Conservation (phyloP, 148 eudicot genomes). For the Fallopia convolvulus region DNA sequence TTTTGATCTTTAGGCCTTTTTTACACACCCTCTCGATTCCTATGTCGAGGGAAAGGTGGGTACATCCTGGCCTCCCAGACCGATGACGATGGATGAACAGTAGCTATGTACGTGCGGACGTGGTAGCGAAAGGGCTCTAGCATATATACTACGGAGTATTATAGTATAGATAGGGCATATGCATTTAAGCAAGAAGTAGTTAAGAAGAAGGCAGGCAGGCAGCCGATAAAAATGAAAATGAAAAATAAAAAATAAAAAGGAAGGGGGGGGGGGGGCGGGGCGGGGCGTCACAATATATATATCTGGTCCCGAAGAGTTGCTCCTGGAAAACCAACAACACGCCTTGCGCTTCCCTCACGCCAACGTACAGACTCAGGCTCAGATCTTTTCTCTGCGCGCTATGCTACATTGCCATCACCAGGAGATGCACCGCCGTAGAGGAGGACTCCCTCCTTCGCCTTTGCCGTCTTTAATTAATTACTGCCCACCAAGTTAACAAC, state of each 20-base stretch:
- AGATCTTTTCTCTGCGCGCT: no score
- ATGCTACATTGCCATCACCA: not conserved
- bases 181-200: not conserved
- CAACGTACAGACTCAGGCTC: not conserved
- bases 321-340: slow-evolving; percentile 15
- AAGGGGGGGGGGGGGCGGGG: not conserved
- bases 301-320: slow-evolving; percentile 23
- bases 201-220: not conserved
- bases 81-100: no score
- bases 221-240: not conserved
- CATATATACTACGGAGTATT: not conserved
- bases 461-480: not conserved
- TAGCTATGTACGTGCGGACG: not conserved
- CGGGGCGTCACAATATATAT: slow-evolving; percentile 18
- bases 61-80: no score
- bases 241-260: no score
- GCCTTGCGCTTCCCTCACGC: slow-evolving; percentile 26
- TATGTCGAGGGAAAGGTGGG: no score
- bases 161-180: not conserved
- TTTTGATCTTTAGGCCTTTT: no score
- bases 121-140: not conserved
- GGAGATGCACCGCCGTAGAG: not conserved
- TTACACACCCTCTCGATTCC: no score
- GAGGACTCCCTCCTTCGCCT: not conserved
- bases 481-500: not conserved